Evolutionary conservation across 75 land plant genomes (phyloP), one percentile per base, ranked within the genome.

Genomic region (Adiantum capillusveneris): DNA sequence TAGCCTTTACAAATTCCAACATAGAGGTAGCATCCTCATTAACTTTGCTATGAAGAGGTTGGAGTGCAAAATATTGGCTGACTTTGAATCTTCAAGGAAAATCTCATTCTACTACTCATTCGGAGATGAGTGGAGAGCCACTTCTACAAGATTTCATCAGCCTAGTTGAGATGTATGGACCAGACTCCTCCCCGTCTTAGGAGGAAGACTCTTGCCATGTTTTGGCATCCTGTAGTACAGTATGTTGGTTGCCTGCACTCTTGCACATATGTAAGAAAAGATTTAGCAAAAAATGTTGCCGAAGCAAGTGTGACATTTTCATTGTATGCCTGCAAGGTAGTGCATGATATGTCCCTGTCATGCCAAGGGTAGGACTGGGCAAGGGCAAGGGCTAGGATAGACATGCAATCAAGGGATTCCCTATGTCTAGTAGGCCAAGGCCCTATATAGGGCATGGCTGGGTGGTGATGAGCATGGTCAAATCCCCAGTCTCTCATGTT

Each of bases 331-430:
- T 72, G 57, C 16, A 85, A 56, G 34, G 83, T 76, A 57, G 66
- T 66, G 30, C 84, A 79, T 7, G 95, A 85, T 56, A 89, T 85
- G 61, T 89, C 95, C 9, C 84, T n/a, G n/a, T n/a, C n/a, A n/a
- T n/a, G n/a, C n/a, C n/a, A n/a, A n/a, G n/a, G n/a, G n/a, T n/a
- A n/a, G n/a, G n/a, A n/a, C n/a, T n/a, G n/a, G n/a, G n/a, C n/a
- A n/a, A n/a, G n/a, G n/a, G n/a, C n/a, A n/a, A n/a, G n/a, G n/a
- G n/a, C n/a, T n/a, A n/a, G n/a, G n/a, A n/a, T n/a, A n/a, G n/a
- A n/a, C n/a, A n/a, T n/a, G n/a, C n/a, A n/a, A n/a, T n/a, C n/a
- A n/a, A n/a, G n/a, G n/a, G n/a, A n/a, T n/a, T n/a, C n/a, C n/a
- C n/a, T n/a, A n/a, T n/a, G n/a, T n/a, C n/a, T n/a, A n/a, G n/a